Conservation (phyloP, 73 alveolate genomes). For the Symbiodinium pilosum region DNA sequence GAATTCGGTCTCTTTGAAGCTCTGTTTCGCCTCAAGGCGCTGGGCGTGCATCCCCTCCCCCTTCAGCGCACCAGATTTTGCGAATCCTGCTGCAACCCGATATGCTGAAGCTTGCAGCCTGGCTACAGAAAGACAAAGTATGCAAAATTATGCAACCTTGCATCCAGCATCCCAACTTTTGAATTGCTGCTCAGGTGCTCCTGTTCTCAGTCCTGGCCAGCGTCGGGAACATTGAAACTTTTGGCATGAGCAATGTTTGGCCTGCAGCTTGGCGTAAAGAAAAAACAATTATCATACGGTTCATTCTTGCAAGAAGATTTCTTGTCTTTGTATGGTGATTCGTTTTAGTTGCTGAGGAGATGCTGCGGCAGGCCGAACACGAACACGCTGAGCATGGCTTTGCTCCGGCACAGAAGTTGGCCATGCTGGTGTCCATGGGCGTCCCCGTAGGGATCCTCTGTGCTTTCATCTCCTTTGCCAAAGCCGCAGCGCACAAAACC, state of each 20-base stretch:
- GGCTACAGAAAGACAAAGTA: neutral
- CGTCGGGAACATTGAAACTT: slow-evolving; percentile 52
- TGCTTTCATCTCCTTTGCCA: slow-evolving; percentile 56
- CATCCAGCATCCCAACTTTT: too few species aligned
- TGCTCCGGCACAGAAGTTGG: slow-evolving; percentile 54
- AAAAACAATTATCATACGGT: too few species aligned
- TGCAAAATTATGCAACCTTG: too few species aligned
- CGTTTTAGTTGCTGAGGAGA: neutral
- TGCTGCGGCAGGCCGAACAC: neutral
- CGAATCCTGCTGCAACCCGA: neutral
- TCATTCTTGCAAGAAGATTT: too few species aligned
- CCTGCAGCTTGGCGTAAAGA: neutral
- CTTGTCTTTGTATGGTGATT: too few species aligned
- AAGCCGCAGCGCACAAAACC: slow-evolving; percentile 41
- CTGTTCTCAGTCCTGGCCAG: slow-evolving; percentile 63
- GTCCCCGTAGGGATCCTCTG: slow-evolving; percentile 41
- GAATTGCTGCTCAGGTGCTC: neutral
- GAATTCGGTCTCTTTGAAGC: too few species aligned
- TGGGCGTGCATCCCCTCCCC: too few species aligned
- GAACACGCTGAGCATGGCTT: neutral
- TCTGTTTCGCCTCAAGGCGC: too few species aligned
- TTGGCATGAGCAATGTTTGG: slow-evolving; percentile 87
- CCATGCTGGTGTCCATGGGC: slow-evolving; percentile 34
- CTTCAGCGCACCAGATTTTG: neutral
- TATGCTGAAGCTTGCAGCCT: neutral